These are phyloP conservation scores for Verticillium isaacii DNA, from an alignment of 2,329 filamentous ascomycete species.

Conservation along the genomic window DNA sequence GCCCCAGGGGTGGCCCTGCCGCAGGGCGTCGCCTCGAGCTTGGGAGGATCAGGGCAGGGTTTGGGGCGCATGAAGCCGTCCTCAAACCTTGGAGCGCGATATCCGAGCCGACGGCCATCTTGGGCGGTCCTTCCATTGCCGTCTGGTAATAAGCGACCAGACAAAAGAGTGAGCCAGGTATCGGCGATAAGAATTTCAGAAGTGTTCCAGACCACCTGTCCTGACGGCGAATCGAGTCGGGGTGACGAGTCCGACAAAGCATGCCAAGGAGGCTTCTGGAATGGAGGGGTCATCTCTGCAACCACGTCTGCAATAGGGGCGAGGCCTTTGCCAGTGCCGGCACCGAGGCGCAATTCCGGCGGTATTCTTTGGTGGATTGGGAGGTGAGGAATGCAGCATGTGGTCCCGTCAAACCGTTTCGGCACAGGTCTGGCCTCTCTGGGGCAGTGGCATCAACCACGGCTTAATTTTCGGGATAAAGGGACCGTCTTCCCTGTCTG, in stretches of 20 bases:
- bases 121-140: background rate
- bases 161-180: background rate
- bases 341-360: background rate
- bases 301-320: background rate
- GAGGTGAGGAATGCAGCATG: background rate
- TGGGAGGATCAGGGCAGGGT: background rate
- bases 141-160: background rate
- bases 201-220: background rate
- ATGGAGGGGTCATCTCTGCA: background rate
- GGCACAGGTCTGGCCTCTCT: background rate
- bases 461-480: constrained; percentile 6
- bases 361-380: background rate
- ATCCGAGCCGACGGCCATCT: background rate
- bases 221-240: too few species aligned
- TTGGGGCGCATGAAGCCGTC: background rate
- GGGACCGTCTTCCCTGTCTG: constrained; percentile 7
- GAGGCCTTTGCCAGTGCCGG: background rate
- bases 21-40: background rate
- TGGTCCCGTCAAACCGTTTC: background rate
- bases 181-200: background rate
- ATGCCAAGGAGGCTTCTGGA: background rate
- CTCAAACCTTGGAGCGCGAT: background rate
- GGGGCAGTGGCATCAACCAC: constrained; percentile 9
- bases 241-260: background rate
- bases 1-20: background rate